Evolutionary conservation across 2,329 filamentous ascomycete species (phyloP), one percentile per base, ranked within the genome.

Genomic region (Diplodia seriata): DNA sequence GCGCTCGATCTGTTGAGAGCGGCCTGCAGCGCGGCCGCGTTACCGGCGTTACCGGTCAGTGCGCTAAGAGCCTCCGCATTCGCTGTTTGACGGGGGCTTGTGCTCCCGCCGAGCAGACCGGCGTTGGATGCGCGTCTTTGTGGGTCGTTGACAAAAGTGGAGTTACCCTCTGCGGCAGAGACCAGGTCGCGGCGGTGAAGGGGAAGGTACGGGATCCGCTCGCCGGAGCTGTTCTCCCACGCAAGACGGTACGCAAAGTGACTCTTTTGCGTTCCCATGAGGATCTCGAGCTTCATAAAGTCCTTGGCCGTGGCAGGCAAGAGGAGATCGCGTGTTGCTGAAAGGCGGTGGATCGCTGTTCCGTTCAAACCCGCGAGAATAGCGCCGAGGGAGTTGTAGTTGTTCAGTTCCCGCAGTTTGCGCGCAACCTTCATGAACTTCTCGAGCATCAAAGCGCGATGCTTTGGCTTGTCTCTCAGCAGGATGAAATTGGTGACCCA

Each of bases 321-420:
- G 3, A 98, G 88, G 18, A 97, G 81, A 15, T 91, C 88, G 69
- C 91, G 86, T 0, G 95, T 98, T 73, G 93, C 91, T 0, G 86
- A 83, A 1, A 99, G 86, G 20, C 95, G 90, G 75, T 95, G 91
- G 33, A 99, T 90, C 0, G 93, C 89, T 2, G 91, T 92, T 69
- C 92, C 91, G 76, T 96, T 97, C 74, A 99, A 91, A 9, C 94
- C 95, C 7, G 95, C 94, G 68, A 99, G 87, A 43, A 99, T 89
- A 8, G 95, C 94, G n/a, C 94, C 94, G 1, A 99, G 84, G 0
- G 93, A 91, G 77, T 98, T 98, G 83, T 98, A 99, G 79, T 99
- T 98, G 82, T 98, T 97, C 70, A 97, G 82, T 75, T 94, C 90
- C 49, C 95, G 91, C 61, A 99, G 83, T 81, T 93, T 94, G 74